Evolutionary conservation across 169 alveolate genomes (phyloP).

Genomic region (Plasmodium ovale): DNA sequence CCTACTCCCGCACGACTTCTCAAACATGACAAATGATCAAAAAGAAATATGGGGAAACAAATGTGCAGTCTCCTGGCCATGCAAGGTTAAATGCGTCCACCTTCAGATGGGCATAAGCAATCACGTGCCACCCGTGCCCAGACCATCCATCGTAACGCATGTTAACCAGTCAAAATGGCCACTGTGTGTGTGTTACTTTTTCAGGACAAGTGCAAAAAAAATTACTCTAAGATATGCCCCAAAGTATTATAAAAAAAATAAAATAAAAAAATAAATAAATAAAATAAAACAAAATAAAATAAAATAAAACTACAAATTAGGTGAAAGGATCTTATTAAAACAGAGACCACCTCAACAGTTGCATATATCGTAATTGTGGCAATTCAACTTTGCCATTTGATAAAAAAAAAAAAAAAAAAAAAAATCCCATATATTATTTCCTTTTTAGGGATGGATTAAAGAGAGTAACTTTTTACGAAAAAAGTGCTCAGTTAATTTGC

Average conservation of each 20-base stretch:
- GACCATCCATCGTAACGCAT: too few species aligned
- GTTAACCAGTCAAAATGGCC: background rate
- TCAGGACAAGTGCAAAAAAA: conserved; percentile 55
- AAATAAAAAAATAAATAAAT: too few species aligned
- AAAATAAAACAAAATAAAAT: too few species aligned
- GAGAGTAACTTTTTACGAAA: conserved; percentile 27
- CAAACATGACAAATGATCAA: conserved; percentile 56
- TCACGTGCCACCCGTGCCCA: too few species aligned
- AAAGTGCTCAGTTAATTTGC: background rate
- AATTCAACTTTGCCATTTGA: too few species aligned
- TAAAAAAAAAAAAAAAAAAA: too few species aligned
- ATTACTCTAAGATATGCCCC: conserved; percentile 63
- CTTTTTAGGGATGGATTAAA: conserved; percentile 66
- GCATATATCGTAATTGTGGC: too few species aligned
- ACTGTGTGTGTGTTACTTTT: background rate
- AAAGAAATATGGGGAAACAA: conserved; percentile 73
- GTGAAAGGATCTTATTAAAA: too few species aligned
- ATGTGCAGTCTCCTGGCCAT: conserved; percentile 65
- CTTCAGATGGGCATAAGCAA: too few species aligned
- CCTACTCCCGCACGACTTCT: conserved; percentile 34
- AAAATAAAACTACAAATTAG: too few species aligned
- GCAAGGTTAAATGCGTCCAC: conserved; percentile 33
- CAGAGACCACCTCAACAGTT: too few species aligned
- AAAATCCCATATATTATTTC: too few species aligned
- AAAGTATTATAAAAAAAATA: conserved; percentile 15